A percentile compares a stretch with the other conserved stretches of the same genome.
Conservation (phyloP, 169 alveolate genomes). For the Theileria equi region DNA sequence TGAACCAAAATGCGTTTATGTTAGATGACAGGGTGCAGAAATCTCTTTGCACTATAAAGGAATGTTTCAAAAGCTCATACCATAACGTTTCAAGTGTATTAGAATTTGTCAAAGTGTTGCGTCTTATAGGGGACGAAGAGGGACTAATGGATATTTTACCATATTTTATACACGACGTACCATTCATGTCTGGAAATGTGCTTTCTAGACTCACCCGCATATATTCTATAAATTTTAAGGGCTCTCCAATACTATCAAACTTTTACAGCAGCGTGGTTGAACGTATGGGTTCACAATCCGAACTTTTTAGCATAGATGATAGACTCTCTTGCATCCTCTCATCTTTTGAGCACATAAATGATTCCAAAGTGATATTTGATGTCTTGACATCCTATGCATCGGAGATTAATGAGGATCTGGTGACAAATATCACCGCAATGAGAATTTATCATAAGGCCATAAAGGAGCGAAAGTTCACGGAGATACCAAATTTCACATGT, state of each 20-base stretch:
- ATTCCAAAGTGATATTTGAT: no score
- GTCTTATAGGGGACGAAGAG: slow-evolving; percentile 6
- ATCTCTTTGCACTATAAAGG: background rate
- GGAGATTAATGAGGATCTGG: no score
- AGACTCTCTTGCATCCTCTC: slow-evolving; percentile 1
- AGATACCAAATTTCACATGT: no score
- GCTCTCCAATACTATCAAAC: background rate
- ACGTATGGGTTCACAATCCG: background rate
- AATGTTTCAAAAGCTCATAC: background rate
- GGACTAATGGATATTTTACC: slow-evolving; percentile 8
- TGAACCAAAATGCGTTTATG: slow-evolving; percentile 2
- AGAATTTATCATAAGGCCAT: no score
- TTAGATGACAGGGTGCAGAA: slow-evolving; percentile 28
- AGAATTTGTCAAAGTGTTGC: slow-evolving; percentile 6
- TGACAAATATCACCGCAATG: no score
- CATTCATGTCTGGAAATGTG: slow-evolving; percentile 9
- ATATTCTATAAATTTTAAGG: background rate
- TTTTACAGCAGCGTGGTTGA: background rate
- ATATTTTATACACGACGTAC: slow-evolving; percentile 12
- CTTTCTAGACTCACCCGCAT: background rate
- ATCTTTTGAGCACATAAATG: no score
- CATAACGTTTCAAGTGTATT: background rate
- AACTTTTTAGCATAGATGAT: slow-evolving; percentile 5
- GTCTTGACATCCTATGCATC: no score
- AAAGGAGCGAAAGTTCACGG: no score